phyloP scores from a whole-genome alignment of 176 grass and related monocot species.

The Eremochloa ophiuroides region DNA sequence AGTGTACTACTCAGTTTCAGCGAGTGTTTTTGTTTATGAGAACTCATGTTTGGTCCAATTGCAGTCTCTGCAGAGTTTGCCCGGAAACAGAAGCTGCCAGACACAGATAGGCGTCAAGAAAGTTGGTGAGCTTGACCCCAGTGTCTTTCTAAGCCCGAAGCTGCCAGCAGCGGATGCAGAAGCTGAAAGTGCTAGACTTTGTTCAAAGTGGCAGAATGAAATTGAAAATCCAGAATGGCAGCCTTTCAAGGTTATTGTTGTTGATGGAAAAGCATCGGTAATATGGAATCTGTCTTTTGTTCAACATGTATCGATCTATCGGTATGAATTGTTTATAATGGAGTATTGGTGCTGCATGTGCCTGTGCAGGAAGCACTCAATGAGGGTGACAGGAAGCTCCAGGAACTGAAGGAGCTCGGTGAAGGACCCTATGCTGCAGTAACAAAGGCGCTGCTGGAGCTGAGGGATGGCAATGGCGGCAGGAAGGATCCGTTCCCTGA shows the following conservation, averaged over 20 bases:
- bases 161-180: slow-evolving; percentile 34
- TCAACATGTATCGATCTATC: not conserved
- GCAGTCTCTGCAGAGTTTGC: slow-evolving; percentile 31
- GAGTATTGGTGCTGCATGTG: not conserved
- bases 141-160: slow-evolving; percentile 39
- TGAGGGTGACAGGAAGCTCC: slow-evolving; percentile 55
- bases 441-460: slow-evolving; percentile 39
- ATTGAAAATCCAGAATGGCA: slow-evolving; percentile 54
- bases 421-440: slow-evolving; percentile 51
- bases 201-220: slow-evolving; percentile 70
- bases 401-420: slow-evolving; percentile 36
- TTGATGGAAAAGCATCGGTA: slow-evolving; percentile 42
- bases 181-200: slow-evolving; percentile 26
- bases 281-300: not conserved
- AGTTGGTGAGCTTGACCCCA: slow-evolving; percentile 61
- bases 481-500: slow-evolving; percentile 32
- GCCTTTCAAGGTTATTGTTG: slow-evolving; percentile 43
- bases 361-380: slow-evolving; percentile 46
- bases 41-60: not conserved
- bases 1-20: not conserved
- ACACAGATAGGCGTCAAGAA: slow-evolving; percentile 49
- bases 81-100: not conserved
- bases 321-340: not conserved
- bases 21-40: slow-evolving; percentile 1
- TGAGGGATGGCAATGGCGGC: slow-evolving; percentile 22